Conservation (phyloP, 2,329 filamentous ascomycete species). For the Colletotrichum sp. region DNA sequence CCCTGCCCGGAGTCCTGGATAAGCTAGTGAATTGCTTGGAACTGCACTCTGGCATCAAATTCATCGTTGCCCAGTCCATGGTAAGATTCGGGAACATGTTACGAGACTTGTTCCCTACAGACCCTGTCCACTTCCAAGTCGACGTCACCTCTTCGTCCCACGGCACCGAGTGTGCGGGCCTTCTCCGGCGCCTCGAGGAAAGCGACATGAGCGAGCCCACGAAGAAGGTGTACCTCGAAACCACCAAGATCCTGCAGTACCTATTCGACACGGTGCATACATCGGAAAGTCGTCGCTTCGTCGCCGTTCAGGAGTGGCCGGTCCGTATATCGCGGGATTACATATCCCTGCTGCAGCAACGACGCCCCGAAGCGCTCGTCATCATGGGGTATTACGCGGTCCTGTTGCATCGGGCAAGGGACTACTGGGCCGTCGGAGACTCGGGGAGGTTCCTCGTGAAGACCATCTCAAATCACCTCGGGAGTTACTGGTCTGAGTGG, state of each 20-base stretch:
- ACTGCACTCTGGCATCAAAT: conserved; percentile 47
- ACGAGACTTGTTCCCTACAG: neutral
- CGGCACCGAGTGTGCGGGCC: conserved; percentile 30
- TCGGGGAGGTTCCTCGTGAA: conserved; percentile 26
- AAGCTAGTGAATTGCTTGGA: conserved; percentile 43
- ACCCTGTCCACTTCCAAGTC: neutral
- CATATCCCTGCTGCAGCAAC: conserved; percentile 21
- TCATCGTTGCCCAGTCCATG: conserved; percentile 28
- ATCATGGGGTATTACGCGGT: conserved; percentile 48
- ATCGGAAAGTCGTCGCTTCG: conserved; percentile 24
- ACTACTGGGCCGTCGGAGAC: conserved; percentile 36
- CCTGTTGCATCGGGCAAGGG: conserved; percentile 35
- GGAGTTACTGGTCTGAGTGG: conserved; percentile 28
- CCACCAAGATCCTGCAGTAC: neutral
- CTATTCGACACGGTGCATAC: neutral
- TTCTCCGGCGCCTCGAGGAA: conserved; percentile 24
- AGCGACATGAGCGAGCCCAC: neutral
- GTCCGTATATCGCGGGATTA: conserved; percentile 37
- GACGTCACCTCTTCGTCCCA: neutral
- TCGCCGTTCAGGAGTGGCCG: conserved; percentile 31
- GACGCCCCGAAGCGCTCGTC: conserved; percentile 28
- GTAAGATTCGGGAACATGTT: neutral
- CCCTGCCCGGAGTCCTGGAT: conserved; percentile 27
- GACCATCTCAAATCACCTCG: conserved; percentile 23
- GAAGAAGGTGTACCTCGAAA: neutral